Base-by-base conservation (phyloP, 2,329 filamentous ascomycete genomes). In the Stylonectria norvegica region DNA sequence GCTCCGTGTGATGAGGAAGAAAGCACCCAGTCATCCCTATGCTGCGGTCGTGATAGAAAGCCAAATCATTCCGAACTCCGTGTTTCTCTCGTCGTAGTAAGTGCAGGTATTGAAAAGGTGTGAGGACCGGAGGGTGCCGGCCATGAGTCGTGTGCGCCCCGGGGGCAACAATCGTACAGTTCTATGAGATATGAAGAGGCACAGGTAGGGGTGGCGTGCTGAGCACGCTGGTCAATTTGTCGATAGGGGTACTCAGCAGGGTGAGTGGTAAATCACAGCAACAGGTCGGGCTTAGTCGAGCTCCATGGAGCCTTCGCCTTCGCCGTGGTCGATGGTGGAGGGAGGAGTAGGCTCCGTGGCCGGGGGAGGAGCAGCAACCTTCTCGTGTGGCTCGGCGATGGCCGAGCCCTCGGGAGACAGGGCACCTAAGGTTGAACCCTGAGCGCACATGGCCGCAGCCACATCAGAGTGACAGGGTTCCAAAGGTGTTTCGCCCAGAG, bases 401-500 rank as follows among this genome's bases (percentile, higher is more conserved):
- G 58, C 55, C 18, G 55, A 59, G 47, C 57, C 46, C 27, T 56
- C 44, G 15, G 55, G 55, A n/a, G 55, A 57, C 17, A 56, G 44
- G 16, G 55, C 50, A 36, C 43, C 51, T 31, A 55, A 57, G 15
- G 53, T 55, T 7, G 43, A 51, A 17, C 51, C 50, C 35, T 56
- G 54, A 17, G 55, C 42, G 8, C 7, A 42, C 36, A 39, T 47
- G 32, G 30, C 41, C 18, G 42, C 31, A 45, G 49, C 38, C 38
- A 55, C 29, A 33, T 45, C 38, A 10, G 51, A 42, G 15, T 52
- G 49, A 23, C 34, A 22, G 14, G 42, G 47, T n/a, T 54, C 55
- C n/a, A n/a, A n/a, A n/a, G n/a, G n/a, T n/a, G n/a, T n/a, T 22
- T 63, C 62, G 28, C 62, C 64, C 4, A 74, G 63, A 14, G 68